These are phyloP conservation scores for Cytospora leucostoma DNA, from an alignment of 2,329 filamentous ascomycete species.

Conservation along the genomic window DNA sequence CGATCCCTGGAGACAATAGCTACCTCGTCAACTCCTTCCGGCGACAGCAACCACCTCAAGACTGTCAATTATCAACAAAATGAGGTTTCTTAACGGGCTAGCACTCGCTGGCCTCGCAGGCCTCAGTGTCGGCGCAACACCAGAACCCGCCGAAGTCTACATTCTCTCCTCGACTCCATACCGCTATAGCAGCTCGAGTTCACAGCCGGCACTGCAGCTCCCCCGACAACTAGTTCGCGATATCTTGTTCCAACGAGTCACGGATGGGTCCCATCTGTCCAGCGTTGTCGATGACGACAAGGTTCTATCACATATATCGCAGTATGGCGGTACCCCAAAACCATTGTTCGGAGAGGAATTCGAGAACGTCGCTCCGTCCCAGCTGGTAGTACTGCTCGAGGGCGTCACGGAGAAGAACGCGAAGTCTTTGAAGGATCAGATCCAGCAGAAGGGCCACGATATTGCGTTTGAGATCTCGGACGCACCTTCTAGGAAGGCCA, in stretches of 20 bases:
- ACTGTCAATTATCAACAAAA: conserved; percentile 26
- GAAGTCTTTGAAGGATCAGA: conserved; percentile 44
- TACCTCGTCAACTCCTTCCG: conserved; percentile 10
- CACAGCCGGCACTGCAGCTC: conserved; percentile 46
- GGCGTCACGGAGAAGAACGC: conserved; percentile 53
- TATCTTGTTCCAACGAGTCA: conserved; percentile 60
- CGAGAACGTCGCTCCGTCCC: conserved; percentile 42
- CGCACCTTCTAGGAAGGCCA: conserved; percentile 46
- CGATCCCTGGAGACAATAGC: neutral
- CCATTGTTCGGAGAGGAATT: conserved; percentile 51
- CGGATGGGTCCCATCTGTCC: conserved; percentile 47
- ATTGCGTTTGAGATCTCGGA: conserved; percentile 54
- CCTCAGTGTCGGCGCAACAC: conserved; percentile 37
- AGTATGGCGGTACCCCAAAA: conserved; percentile 56
- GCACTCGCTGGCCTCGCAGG: conserved; percentile 37
- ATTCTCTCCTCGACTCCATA: conserved; percentile 46
- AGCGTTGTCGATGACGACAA: conserved; percentile 48
- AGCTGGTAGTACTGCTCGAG: conserved; percentile 63
- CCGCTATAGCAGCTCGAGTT: conserved; percentile 35
- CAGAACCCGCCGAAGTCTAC: conserved; percentile 54
- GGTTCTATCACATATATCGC: conserved; percentile 59
- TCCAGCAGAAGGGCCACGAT: conserved; percentile 38
- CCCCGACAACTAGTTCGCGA: conserved; percentile 55
- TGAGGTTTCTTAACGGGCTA: conserved; percentile 37
- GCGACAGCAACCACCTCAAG: conserved; percentile 1